phyloP scores from a whole-genome alignment of 1,284 basidiomycete genomes.

The Ustilago nuda region DNA sequence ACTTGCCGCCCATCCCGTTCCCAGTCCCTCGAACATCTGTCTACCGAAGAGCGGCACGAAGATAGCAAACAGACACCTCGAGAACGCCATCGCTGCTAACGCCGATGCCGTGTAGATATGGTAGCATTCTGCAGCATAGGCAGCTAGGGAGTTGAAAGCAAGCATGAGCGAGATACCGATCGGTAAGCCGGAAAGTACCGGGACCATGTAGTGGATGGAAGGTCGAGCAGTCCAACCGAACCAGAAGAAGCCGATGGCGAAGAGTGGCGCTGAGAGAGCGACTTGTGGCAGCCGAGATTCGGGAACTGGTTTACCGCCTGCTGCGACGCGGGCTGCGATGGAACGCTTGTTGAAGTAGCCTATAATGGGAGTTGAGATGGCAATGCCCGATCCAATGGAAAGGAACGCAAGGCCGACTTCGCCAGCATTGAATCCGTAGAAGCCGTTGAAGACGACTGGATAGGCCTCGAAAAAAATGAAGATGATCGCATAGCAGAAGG shows the following conservation, averaged over 20 bases:
- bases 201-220: conserved; percentile 50
- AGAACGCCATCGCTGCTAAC: conserved; percentile 48
- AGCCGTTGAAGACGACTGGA: conserved; percentile 41
- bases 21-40: conserved; percentile 38
- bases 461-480: conserved; percentile 58
- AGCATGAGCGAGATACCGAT: conserved; percentile 39
- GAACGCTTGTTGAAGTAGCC: conserved; percentile 42
- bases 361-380: conserved; percentile 33
- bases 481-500: conserved; percentile 47
- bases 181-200: conserved; percentile 38
- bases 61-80: conserved; percentile 46
- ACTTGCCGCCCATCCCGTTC: conserved; percentile 33
- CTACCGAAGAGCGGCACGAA: conserved; percentile 45
- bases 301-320: conserved; percentile 37
- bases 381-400: conserved; percentile 45
- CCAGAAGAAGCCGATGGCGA: conserved; percentile 48
- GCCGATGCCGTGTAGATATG: conserved; percentile 51
- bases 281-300: conserved; percentile 42
- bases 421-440: conserved; percentile 51
- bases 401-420: conserved; percentile 50
- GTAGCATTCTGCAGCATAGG: conserved; percentile 50
- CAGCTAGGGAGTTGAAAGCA: conserved; percentile 44
- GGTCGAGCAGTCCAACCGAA: conserved; percentile 48
- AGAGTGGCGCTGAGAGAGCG: conserved; percentile 32
- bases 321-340: conserved; percentile 20